Base-by-base conservation (phyloP, 2,329 filamentous ascomycete species). In the Colletotrichum endophyticum region DNA sequence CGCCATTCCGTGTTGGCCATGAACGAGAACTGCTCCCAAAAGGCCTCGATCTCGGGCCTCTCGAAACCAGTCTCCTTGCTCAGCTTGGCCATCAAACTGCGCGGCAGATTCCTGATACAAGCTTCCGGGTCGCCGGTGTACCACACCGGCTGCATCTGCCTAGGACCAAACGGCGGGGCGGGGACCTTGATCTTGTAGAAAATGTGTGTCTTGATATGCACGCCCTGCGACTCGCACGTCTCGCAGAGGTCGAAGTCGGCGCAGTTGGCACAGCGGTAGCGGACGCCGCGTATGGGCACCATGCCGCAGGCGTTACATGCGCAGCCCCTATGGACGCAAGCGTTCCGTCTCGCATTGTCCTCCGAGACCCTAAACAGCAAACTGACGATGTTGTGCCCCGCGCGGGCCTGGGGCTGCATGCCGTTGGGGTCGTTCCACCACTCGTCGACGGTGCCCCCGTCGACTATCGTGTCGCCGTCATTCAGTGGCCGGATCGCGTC, bases 21-120 rank as follows among this genome's bases (percentile, higher is more conserved):
- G 83, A 96, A 98, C 7, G 95, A 96, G 91, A 98, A 99, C 82
- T 99, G 96, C 82, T 99, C 96, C 94, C 96, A 99, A 57, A 98
- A 92, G 8, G 96, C 96, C 85, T 99, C 96, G 8, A 99, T 88
- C 84, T 98, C 95, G 3, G 95, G 94, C 32, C 94, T 91, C 81
- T 98, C 96, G 84, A 98, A 95, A 22, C 92, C 92, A 0, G 94
- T 96, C 77, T 95, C 93, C 71, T 89, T 89, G 34, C 92, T 92
- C 71, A 96, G 89, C 75, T 92, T 93, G 70, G 92, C 91, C 70
- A 95, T 93, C 49, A 97, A 36, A 36, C 34, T 36, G 30, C 92
- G 90, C 1, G 93, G 91, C n/a, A 99, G 88, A 61, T 88, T 92
- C 25, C 92, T 90, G 22, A 92, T 89, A 80, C 94, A 92, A 78